Evolutionary conservation across 768 basidiomycete genomes (phyloP).

Genomic region (Hemileccinum rubropunctum): DNA sequence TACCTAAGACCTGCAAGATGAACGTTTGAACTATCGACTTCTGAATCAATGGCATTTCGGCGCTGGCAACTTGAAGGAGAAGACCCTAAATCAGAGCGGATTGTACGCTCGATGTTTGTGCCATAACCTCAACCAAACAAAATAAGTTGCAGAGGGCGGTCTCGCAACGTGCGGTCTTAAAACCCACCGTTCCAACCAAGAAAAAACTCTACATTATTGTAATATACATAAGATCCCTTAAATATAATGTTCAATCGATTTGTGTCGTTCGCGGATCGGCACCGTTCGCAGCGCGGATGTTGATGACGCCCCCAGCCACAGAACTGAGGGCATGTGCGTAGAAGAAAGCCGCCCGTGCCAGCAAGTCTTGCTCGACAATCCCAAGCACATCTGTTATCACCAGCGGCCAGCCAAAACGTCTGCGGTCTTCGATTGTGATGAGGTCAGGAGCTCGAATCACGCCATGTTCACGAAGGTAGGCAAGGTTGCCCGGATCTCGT

Average conservation of each 20-base stretch:
- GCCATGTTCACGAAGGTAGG: constrained; percentile 33
- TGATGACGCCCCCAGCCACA: constrained; percentile 41
- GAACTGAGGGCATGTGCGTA: constrained; percentile 44
- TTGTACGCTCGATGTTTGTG: no score
- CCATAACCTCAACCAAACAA: no score
- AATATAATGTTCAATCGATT: constrained; percentile 29
- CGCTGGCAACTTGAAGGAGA: no score
- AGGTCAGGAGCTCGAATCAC: constrained; percentile 41
- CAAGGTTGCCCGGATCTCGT: constrained; percentile 34
- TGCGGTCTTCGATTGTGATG: constrained; percentile 41
- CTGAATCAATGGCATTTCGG: no score
- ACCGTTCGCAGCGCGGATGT: constrained; percentile 39
- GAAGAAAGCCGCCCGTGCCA: constrained; percentile 37
- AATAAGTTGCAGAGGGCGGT: no score
- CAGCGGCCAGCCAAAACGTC: constrained; percentile 41
- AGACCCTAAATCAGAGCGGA: no score
- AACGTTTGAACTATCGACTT: no score
- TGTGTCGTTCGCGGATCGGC: constrained; percentile 37
- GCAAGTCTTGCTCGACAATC: constrained; percentile 42
- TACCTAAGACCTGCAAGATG: no score
- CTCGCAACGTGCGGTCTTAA: no score
- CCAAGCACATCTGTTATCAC: constrained; percentile 43
- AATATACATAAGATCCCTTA: neutral
- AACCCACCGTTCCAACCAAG: no score
- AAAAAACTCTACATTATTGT: neutral